Evolutionary conservation across 2,329 filamentous ascomycete species (phyloP), one percentile per base, ranked within the genome.

Genomic region (Penicillium hordei): DNA sequence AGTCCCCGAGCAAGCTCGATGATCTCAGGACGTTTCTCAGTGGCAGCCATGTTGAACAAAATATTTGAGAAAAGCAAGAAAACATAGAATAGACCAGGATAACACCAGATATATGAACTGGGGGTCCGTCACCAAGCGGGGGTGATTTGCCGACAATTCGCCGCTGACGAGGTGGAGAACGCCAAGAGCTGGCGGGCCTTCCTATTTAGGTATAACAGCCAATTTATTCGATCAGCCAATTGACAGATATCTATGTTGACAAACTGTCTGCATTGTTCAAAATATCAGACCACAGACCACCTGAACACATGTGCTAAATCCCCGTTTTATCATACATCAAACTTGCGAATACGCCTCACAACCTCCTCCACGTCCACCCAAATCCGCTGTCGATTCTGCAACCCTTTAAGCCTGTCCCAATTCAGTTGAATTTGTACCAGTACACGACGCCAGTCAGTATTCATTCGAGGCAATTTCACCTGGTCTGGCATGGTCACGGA

Each of bases 281-380:
- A 17, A 17, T 17, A 5, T 15, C 15, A 25, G 1, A 12, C 13
- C 5, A 10, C 1, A 36, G 9, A 19, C 6, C 4, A 33, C 0
- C 13, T 17, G 29, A 4, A 17, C 29, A 31, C 29, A 31, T 12
- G 10, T 31, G 29, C 19, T 23, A 7, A 5, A 34, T n/a, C 21
- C 2, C 9, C 5, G 17, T 15, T 7, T 8, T 10, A 21, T 17
- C 31, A 46, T 19, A 9, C 0, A 15, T 51, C 57, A 38, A 39
- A 36, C 19, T 42, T 61, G 25, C 52, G 31, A 23, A 75, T 74
- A 33, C 82, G 80, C 21, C 75, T 72, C 65, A 80, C 75, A 31
- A 69, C 60, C 34, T 65, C 59, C 17, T 63, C 57, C 23, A 52
- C 25, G 27, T 56, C 46, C 13, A 7, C 44, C 63, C 65, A 71